Evolutionary conservation across 2,329 filamentous ascomycete genomes (phyloP).

Genomic region (Fusarium marasasianum): DNA sequence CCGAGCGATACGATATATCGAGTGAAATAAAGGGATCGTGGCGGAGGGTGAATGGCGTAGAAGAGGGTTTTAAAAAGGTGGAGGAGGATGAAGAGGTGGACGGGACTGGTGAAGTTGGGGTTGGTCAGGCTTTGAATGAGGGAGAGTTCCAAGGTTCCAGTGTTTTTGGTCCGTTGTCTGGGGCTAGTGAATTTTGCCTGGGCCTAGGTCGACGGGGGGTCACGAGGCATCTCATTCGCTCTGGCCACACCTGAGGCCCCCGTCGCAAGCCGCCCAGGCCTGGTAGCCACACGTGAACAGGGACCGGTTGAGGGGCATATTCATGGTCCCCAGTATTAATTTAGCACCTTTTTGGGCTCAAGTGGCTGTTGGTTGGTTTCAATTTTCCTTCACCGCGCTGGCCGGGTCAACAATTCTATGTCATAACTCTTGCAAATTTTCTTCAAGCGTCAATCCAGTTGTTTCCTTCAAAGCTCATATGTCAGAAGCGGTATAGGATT

Average conservation of each 20-base stretch:
- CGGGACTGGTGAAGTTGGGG: constrained; percentile 23
- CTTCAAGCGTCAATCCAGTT: background rate
- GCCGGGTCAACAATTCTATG: background rate
- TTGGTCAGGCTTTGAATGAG: constrained; percentile 32
- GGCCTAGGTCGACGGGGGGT: constrained; percentile 12
- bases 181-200: constrained; percentile 34
- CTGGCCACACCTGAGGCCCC: constrained; percentile 22
- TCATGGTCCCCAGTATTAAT: constrained; percentile 8
- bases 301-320: constrained; percentile 17
- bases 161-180: constrained; percentile 32
- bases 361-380: constrained; percentile 9
- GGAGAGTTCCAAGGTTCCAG: constrained; percentile 27
- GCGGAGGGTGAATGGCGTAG: constrained; percentile 2
- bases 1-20: background rate
- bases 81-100: constrained; percentile 30
- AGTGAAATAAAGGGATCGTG: background rate
- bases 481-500: constrained; percentile 21
- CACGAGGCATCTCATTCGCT: constrained; percentile 34
- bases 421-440: constrained; percentile 20
- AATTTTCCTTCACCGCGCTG: constrained; percentile 3
- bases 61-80: constrained; percentile 27
- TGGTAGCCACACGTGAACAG: constrained; percentile 24
- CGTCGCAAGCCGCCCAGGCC: constrained; percentile 8
- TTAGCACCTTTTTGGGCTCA: constrained; percentile 1
- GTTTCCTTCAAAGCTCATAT: background rate